phyloP scores from a whole-genome alignment of 768 basidiomycete genomes.

The Suillus variegatus region DNA sequence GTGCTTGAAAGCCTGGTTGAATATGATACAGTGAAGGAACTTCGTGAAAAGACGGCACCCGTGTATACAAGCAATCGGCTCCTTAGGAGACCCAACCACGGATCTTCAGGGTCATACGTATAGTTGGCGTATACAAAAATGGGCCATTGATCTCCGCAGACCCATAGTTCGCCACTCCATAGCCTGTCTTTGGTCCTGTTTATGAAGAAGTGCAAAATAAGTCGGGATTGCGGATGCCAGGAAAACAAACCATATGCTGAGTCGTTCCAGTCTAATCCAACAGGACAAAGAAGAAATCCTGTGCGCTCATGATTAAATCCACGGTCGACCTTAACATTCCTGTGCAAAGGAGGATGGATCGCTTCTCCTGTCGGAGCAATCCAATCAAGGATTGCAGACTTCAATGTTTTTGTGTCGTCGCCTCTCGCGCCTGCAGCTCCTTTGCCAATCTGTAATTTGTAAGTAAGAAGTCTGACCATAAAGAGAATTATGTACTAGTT shows the following conservation, averaged over 20 bases:
- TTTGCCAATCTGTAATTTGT: background rate
- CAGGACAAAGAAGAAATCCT: constrained; percentile 21
- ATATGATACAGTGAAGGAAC: constrained; percentile 8
- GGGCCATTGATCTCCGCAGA: constrained; percentile 23
- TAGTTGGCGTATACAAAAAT: constrained; percentile 19
- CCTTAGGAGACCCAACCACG: constrained; percentile 17
- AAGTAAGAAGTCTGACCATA: background rate
- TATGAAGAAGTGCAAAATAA: no score
- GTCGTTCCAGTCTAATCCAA: constrained; percentile 20
- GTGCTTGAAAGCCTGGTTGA: constrained; percentile 24
- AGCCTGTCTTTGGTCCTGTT: constrained; percentile 12
- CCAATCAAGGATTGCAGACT: constrained; percentile 20
- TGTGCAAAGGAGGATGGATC: constrained; percentile 16
- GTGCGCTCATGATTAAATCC: constrained; percentile 21
- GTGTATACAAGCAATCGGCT: constrained; percentile 23
- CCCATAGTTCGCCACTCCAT: constrained; percentile 11
- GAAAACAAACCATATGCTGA: constrained; percentile 10
- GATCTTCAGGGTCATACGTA: constrained; percentile 13
- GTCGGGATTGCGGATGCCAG: no score
- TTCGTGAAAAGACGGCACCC: background rate
- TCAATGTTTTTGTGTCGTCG: constrained; percentile 12
- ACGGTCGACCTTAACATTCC: constrained; percentile 15
- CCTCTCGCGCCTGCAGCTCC: constrained; percentile 5
- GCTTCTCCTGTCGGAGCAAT: constrained; percentile 15
- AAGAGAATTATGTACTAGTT: constrained; percentile 8